Evolutionary conservation across 2,329 filamentous ascomycete genomes (phyloP).

Genomic region (Stagonosporopsis cucurbitacearum): DNA sequence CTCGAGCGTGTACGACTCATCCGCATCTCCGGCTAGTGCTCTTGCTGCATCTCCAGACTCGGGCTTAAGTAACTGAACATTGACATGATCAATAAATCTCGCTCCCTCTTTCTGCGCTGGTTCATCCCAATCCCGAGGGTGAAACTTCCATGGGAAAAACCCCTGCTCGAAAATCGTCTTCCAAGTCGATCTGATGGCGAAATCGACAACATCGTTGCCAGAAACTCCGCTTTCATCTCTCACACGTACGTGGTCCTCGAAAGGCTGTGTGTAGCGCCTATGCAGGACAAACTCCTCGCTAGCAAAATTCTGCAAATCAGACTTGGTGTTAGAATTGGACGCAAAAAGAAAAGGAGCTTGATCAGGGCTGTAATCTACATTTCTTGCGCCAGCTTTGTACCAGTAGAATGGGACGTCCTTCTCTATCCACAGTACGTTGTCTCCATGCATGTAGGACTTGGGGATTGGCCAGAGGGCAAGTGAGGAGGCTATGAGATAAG

Average conservation of each 20-base stretch:
- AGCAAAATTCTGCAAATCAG: conserved; percentile 19
- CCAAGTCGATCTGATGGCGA: conserved; percentile 62
- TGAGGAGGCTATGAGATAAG: conserved; percentile 32
- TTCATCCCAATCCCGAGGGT: conserved; percentile 68
- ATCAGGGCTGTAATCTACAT: conserved; percentile 32
- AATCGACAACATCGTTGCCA: conserved; percentile 57
- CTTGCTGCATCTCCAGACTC: conserved; percentile 64
- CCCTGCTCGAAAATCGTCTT: conserved; percentile 70
- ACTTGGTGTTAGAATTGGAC: conserved; percentile 29
- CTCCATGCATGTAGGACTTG: conserved; percentile 45
- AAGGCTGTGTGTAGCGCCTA: conserved; percentile 18
- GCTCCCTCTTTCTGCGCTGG: conserved; percentile 57
- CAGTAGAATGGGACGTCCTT: conserved; percentile 45
- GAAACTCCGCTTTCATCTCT: conserved; percentile 39
- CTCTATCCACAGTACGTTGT: conserved; percentile 50
- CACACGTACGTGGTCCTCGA: background rate
- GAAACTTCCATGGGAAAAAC: conserved; percentile 81
- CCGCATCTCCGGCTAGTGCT: conserved; percentile 67
- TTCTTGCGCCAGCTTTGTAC: conserved; percentile 45
- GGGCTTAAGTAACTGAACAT: conserved; percentile 65
- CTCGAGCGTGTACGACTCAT: conserved; percentile 77
- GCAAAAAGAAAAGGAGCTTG: conserved; percentile 22
- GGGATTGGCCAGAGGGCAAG: conserved; percentile 55
- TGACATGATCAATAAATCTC: conserved; percentile 64
- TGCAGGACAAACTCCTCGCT: conserved; percentile 13